Evolutionary conservation across 139 green algal genomes (phyloP), one percentile per base, ranked within the genome.

Genomic region (Asterochloris erici): DNA sequence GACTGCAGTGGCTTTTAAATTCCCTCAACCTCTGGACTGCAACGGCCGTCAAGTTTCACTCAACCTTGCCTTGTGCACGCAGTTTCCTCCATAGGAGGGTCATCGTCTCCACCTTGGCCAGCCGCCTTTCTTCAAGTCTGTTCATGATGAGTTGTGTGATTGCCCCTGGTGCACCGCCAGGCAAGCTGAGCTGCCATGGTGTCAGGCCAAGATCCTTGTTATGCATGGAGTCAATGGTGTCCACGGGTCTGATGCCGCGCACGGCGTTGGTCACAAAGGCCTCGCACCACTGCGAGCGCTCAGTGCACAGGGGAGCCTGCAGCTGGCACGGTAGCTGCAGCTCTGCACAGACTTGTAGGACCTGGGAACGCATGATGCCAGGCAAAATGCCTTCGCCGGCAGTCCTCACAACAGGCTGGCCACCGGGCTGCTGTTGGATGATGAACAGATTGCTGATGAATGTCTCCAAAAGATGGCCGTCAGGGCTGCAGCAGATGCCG

Each of bases 361-460:
- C 80, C 38, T 84, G 24, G 28, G 19, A 15, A 14, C 74, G 80
- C 54, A 79, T 84, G 23, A 79, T 63, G 24, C 80, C 80, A 63
- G 47, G 21, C 60, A 84, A 54, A 1, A 79, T 70, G 15, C 80
- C 80, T 63, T 84, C 60, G 24, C 23, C 27, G 12, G 38, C 68
- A 63, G 69, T 79, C 26, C 54, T 73, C 19, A 77, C 62, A 19
- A 81, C 28, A 71, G 66, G 66, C 63, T 28, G 14, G 9, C 63
- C 63, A 12, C 63, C 23, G 54, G 24, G 16, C 28, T 14, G 29
- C 0, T 83, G 66, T 23, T 83, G 68, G 60, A 84, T 62, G 17
- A 84, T 69, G 24, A 84, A 84, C 24, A 84, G 54, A 27, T 84
- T 84, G 69, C 60, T 84, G 80, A 84, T 71, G 23, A 84, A 73